These are phyloP conservation scores for Yamadazyma dendronema DNA, from an alignment of 1,139 yeast genomes.

Conservation along the genomic window DNA sequence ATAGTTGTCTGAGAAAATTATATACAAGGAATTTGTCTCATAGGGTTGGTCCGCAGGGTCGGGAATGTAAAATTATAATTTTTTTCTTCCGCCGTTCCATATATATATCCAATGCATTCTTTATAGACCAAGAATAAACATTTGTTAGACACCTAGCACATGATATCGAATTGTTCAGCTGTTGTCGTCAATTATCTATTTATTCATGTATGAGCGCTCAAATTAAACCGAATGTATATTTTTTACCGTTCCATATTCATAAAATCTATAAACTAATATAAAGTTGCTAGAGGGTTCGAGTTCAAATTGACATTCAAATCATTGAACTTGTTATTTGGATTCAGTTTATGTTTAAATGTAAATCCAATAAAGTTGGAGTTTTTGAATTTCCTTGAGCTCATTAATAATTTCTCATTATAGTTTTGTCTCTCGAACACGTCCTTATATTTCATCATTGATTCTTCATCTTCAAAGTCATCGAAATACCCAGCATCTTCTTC, in stretches of 20 bases:
- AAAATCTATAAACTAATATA: conserved; percentile 28
- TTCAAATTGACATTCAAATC: conserved; percentile 40
- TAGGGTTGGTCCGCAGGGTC: no score
- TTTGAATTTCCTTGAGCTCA: conserved; percentile 40
- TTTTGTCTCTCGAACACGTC: conserved; percentile 91
- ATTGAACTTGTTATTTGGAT: conserved; percentile 53
- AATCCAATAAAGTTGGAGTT: conserved; percentile 80
- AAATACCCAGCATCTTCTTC: conserved; percentile 99
- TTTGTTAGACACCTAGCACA: no score
- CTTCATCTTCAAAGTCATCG: conserved; percentile 95
- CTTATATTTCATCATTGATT: conserved; percentile 95
- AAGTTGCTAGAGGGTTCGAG: conserved; percentile 46
- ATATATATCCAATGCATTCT: no score
- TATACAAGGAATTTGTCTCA: no score
- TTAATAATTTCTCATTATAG: conserved; percentile 79
- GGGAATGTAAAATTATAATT: no score
- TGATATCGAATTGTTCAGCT: no score
- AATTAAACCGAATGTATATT: conserved; percentile 26
- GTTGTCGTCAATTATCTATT: no score
- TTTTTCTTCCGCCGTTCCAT: no score
- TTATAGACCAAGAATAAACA: no score
- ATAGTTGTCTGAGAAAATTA: no score
- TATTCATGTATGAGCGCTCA: no score
- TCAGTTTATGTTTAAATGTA: conserved; percentile 87
- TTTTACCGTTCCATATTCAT: not conserved